Evolutionary conservation across 1,284 basidiomycete genomes (phyloP).

Genomic region (Ceratobasidium sp.): DNA sequence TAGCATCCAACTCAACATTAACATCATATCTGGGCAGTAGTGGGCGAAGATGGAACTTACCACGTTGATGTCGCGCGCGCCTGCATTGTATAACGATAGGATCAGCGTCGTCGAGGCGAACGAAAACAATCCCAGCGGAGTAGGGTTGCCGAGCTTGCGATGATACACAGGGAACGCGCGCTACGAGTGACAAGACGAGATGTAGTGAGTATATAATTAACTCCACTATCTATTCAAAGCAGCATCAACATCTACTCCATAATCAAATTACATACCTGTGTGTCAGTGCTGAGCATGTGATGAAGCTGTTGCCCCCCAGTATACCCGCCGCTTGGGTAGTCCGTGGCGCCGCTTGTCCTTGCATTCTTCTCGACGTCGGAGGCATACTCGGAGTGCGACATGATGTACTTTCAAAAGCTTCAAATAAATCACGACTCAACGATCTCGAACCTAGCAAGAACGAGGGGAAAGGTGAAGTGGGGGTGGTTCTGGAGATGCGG

Average conservation of each 20-base stretch:
- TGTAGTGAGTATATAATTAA: no score
- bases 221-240: no score
- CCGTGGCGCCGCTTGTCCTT: neutral
- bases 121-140: slow-evolving; percentile 59
- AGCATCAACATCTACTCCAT: no score
- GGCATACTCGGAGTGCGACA: slow-evolving; percentile 2
- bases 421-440: neutral
- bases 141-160: slow-evolving; percentile 58
- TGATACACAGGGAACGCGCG: slow-evolving; percentile 45
- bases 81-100: slow-evolving; percentile 57
- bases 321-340: slow-evolving; percentile 7
- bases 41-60: neutral
- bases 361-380: slow-evolving; percentile 12
- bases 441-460: neutral
- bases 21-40: neutral
- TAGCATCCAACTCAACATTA: slow-evolving; percentile 6
- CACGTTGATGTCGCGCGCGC: slow-evolving; percentile 21
- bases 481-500: slow-evolving; percentile 4
- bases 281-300: slow-evolving; percentile 19
- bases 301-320: neutral
- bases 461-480: neutral
- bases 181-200: neutral
- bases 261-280: slow-evolving; percentile 7
- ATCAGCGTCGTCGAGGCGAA: slow-evolving; percentile 65
- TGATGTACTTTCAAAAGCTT: neutral